Evolutionary conservation across 345 rosid species (phyloP).

Genomic region (Eutrema heterophyllum): DNA sequence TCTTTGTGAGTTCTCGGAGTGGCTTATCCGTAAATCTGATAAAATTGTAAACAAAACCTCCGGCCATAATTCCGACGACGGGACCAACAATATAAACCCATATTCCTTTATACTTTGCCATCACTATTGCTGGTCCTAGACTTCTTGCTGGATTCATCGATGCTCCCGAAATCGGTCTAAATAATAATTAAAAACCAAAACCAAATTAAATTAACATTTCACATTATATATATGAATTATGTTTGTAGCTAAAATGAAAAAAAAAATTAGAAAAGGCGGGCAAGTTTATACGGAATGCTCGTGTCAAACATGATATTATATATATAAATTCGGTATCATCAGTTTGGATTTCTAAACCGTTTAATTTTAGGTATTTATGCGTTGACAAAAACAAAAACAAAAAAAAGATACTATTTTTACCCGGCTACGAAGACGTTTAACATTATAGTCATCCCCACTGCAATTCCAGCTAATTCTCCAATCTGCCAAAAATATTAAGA

Average conservation of each 20-base stretch:
- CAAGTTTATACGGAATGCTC: too few relatives aligned
- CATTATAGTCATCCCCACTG: conserved; percentile 57
- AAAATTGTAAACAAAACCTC: conserved; percentile 51
- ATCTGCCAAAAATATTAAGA: conserved; percentile 21
- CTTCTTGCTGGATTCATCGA: conserved; percentile 92
- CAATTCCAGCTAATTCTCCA: conserved; percentile 46
- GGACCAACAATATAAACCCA: conserved; percentile 72
- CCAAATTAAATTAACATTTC: background rate
- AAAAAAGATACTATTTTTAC: background rate
- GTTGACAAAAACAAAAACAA: too few relatives aligned
- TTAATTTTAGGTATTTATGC: too few relatives aligned
- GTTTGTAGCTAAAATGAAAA: background rate
- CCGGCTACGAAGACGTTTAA: conserved; percentile 56
- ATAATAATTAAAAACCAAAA: background rate
- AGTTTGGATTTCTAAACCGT: too few relatives aligned
- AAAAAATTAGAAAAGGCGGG: too few relatives aligned
- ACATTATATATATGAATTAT: too few relatives aligned
- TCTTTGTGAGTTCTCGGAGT: conserved; percentile 40
- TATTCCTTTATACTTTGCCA: conserved; percentile 42
- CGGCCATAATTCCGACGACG: conserved; percentile 40
- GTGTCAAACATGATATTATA: too few relatives aligned
- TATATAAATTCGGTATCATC: too few relatives aligned
- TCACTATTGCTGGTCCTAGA: conserved; percentile 64
- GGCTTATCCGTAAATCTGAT: conserved; percentile 53
- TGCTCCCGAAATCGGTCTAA: conserved; percentile 67